Evolutionary conservation across 1,284 basidiomycete genomes (phyloP), one percentile per base, ranked within the genome.

Genomic region (Abortiporus biennis): DNA sequence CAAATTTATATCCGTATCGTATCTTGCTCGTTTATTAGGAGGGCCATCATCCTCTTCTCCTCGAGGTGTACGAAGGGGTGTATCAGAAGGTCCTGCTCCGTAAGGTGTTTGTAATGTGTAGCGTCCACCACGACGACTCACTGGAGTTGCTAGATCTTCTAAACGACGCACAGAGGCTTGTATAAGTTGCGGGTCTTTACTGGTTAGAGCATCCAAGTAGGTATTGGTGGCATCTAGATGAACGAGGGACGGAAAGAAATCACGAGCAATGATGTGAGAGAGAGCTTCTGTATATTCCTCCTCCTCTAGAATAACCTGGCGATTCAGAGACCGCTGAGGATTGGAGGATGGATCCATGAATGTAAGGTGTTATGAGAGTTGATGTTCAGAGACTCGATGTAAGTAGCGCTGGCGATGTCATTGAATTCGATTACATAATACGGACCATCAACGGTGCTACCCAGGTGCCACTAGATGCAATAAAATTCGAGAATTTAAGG

Each of bases 191-290:
- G 85, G 78, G 57, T 94, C 88, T 49, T 82, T 72, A 19, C 80
- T 69, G 33, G 74, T 72, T 17, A 92, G 67, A 1, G 91, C 89
- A 45, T 88, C 81, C 13, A 93, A 76, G 60, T 91, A 92, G 44
- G 74, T 76, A 60, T 92, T 90, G 13, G 89, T 90, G 16, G 89
- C 88, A 53, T 93, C 87, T 23, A 94, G 72, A 53, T 90, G 87
- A 16, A 84, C 79, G 9, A 96, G 77, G 11, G 86, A 89, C 0
- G 95, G 95, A 58, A 98, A 99, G 73, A 98, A 99, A 67, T 98
- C 94, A 40, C 96, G 83, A 37, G 90, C 85, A 59, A 99, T 97
- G 58, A 99, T 96, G 38, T 83, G 76, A 2, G 91, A 92, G n/a
- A 99, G 74, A 1, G 89, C 88, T 40, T 78, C 79, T 1, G 92